These are phyloP conservation scores for Papilionanthe hybrid DNA, from an alignment of 116 monocot genomes.

Conservation along the genomic window DNA sequence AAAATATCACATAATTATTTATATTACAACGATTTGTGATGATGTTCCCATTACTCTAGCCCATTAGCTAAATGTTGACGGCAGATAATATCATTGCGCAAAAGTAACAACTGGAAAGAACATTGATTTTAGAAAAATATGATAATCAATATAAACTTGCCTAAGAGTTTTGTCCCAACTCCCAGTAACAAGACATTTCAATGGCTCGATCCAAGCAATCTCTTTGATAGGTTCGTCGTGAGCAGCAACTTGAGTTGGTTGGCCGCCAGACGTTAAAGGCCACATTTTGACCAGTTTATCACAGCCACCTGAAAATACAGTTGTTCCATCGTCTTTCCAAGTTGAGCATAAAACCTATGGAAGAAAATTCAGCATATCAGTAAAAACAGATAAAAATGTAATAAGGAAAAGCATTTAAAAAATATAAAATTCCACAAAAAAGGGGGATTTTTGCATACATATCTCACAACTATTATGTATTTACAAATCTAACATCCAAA, in stretches of 20 bases:
- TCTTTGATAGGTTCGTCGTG: slow-evolving; percentile 95
- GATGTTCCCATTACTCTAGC: background rate
- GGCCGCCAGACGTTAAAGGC: slow-evolving; percentile 87
- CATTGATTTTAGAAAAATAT: background rate
- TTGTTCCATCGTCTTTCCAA: slow-evolving; percentile 97
- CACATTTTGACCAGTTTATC: slow-evolving; percentile 98
- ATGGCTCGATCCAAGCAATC: slow-evolving; percentile 80
- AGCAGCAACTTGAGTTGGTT: slow-evolving; percentile 73
- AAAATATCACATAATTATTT: background rate
- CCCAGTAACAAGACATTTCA: slow-evolving; percentile 88
- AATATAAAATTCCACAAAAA: background rate
- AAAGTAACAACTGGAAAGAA: background rate
- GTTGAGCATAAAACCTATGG: slow-evolving; percentile 84
- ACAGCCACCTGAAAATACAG: slow-evolving; percentile 92
- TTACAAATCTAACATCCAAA: too few species aligned
- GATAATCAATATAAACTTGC: slow-evolving; percentile 21
- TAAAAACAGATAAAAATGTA: background rate
- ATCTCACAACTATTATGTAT: too few species aligned
- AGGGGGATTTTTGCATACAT: too few species aligned
- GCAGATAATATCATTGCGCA: background rate
- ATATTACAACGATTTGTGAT: background rate
- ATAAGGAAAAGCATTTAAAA: background rate
- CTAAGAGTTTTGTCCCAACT: slow-evolving; percentile 97
- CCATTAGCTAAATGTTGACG: background rate
- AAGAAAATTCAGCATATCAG: slow-evolving; percentile 3